A percentile compares a stretch with the other conserved stretches of the same genome.
phyloP scores from a whole-genome alignment of 345 rosid species.

The Citrus cavaleriei region DNA sequence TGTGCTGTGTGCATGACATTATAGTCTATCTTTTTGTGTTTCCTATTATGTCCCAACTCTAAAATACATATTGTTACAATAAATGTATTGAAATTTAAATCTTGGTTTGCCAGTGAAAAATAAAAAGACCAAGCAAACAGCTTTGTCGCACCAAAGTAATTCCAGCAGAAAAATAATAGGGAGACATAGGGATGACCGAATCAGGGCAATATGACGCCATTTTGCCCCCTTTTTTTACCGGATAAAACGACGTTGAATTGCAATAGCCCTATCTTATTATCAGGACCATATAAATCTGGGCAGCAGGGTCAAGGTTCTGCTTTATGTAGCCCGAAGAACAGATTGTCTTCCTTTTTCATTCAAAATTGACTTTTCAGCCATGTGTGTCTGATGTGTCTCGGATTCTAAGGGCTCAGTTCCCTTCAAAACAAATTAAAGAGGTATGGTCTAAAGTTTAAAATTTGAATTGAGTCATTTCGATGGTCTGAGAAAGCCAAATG shows the following conservation, averaged over 20 bases:
- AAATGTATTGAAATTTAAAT: no score
- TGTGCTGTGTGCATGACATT: no score
- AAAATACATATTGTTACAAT: background rate
- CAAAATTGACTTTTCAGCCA: slow-evolving; percentile 15
- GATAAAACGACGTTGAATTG: no score
- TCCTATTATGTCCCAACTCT: background rate
- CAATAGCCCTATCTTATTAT: no score
- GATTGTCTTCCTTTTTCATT: background rate
- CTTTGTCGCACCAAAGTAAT: background rate
- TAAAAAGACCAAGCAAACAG: background rate
- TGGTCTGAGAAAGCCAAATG: slow-evolving; percentile 25
- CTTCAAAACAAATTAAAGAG: slow-evolving; percentile 16
- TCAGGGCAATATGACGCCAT: no score
- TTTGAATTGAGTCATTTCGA: slow-evolving; percentile 7
- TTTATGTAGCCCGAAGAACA: background rate
- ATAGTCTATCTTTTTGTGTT: no score
- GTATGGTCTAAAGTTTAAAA: slow-evolving; percentile 9
- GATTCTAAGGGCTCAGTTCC: slow-evolving; percentile 24
- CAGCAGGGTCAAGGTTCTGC: background rate
- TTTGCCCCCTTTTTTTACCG: no score
- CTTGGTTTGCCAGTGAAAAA: background rate
- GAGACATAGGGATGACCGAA: no score
- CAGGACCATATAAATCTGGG: background rate
- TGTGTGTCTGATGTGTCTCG: slow-evolving; percentile 24
- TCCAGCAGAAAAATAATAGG: no score